Evolutionary conservation across 306 rosid genomes (phyloP).

Genomic region (Cucurbita maxima): DNA sequence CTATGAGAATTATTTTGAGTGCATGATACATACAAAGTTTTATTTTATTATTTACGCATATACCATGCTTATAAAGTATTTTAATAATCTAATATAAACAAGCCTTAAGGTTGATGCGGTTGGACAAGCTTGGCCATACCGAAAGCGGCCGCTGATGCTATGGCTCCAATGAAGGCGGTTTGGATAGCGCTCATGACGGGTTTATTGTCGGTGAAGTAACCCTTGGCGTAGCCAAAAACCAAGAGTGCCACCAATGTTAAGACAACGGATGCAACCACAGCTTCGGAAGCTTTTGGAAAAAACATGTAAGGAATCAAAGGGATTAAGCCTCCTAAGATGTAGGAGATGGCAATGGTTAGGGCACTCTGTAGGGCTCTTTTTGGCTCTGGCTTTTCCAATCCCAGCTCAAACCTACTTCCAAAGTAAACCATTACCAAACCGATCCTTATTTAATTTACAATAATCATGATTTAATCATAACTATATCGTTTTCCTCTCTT

Average conservation of each 20-base stretch:
- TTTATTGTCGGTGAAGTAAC: slow-evolving; percentile 56
- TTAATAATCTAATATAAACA: not conserved
- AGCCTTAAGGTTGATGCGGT: not conserved
- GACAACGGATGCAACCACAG: slow-evolving; percentile 47
- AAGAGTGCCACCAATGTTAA: slow-evolving; percentile 55
- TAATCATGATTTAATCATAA: too few relatives aligned
- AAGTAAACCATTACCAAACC: not conserved
- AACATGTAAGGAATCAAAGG: slow-evolving; percentile 66
- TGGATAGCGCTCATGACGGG: slow-evolving; percentile 64
- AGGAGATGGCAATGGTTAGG: slow-evolving; percentile 59
- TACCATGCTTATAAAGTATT: not conserved
- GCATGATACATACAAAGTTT: too few relatives aligned
- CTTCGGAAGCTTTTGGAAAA: slow-evolving; percentile 45
- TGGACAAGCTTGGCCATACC: slow-evolving; percentile 61
- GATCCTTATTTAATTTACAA: not conserved
- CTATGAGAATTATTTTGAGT: too few relatives aligned
- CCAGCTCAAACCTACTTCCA: slow-evolving; percentile 58
- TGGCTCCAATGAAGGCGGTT: slow-evolving; percentile 67
- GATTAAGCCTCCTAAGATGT: slow-evolving; percentile 63
- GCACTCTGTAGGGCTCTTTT: slow-evolving; percentile 86
- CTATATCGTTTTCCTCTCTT: not conserved
- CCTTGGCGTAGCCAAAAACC: slow-evolving; percentile 72
- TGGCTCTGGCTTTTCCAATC: slow-evolving; percentile 87
- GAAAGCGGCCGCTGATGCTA: slow-evolving; percentile 77
- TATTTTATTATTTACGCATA: too few relatives aligned